Evolutionary conservation across 164 flowering plant species (phyloP).

Genomic region (Nymphaea thermarum): DNA sequence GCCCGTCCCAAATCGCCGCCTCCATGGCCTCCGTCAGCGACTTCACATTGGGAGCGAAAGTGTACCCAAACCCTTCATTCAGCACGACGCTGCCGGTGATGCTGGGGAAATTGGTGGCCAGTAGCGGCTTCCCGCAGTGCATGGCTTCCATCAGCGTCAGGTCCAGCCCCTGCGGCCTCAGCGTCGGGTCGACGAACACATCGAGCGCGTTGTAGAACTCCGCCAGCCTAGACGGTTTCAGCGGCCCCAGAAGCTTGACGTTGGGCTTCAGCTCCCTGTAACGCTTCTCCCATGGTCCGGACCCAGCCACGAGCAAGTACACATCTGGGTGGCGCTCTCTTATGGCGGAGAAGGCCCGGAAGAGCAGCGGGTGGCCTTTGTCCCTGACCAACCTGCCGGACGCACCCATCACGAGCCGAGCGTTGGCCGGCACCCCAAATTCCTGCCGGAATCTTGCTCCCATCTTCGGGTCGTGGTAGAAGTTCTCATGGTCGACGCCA

Average conservation of each 20-base stretch:
- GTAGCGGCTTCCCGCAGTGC: slow-evolving; percentile 46
- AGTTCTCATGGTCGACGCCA: slow-evolving; percentile 36
- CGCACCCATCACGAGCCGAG: slow-evolving; percentile 40
- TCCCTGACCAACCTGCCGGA: slow-evolving; percentile 53
- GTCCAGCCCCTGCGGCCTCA: slow-evolving; percentile 61
- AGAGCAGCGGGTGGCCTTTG: slow-evolving; percentile 54
- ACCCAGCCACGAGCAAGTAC: slow-evolving; percentile 41
- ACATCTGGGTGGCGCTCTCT: slow-evolving; percentile 16
- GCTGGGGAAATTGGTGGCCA: slow-evolving; percentile 46
- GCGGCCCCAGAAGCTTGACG: slow-evolving; percentile 34
- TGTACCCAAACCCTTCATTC: slow-evolving; percentile 32
- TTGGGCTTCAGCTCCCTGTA: slow-evolving; percentile 30
- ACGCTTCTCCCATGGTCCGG: slow-evolving; percentile 46
- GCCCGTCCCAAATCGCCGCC: slow-evolving; percentile 26
- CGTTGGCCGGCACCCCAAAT: slow-evolving; percentile 29
- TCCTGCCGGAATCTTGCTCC: slow-evolving; percentile 26
- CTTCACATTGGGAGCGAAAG: slow-evolving; percentile 40
- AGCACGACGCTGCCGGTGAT: slow-evolving; percentile 37
- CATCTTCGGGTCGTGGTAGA: slow-evolving; percentile 13
- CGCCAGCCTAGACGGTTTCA: slow-evolving; percentile 24
- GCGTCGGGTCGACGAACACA: slow-evolving; percentile 49
- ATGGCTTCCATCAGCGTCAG: slow-evolving; percentile 54
- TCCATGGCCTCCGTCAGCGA: slow-evolving; percentile 33
- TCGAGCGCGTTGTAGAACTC: slow-evolving; percentile 48
- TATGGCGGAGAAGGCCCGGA: slow-evolving; percentile 32